These are phyloP conservation scores for Dictyostelium brefeldianum DNA, from an alignment of 78 protist species.

Conservation along the genomic window DNA sequence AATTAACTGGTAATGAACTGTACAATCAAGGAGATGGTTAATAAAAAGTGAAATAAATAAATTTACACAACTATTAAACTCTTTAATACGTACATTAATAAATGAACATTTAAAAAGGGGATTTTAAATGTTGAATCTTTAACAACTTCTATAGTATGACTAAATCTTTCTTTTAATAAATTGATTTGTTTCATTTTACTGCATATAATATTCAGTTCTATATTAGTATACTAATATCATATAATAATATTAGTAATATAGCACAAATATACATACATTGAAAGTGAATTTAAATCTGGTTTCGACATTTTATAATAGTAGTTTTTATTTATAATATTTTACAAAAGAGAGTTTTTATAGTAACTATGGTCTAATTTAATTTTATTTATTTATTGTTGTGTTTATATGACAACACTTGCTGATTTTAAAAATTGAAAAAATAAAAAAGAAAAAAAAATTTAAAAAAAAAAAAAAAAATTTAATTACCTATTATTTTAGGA, in stretches of 20 bases:
- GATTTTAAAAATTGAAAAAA: background rate
- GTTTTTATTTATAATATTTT: background rate
- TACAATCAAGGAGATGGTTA: background rate
- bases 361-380: too few species aligned
- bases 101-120: slow-evolving; percentile 9
- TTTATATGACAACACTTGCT: background rate
- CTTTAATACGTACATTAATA: slow-evolving; percentile 45
- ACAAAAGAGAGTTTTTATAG: too few species aligned
- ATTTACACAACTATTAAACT: background rate
- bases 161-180: slow-evolving; percentile 54
- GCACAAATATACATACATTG: background rate
- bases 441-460: background rate
- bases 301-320: slow-evolving; percentile 13
- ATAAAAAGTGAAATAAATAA: background rate
- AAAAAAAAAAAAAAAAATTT: background rate
- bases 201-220: too few species aligned
- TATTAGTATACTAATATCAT: background rate
- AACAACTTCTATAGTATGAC: slow-evolving; percentile 42
- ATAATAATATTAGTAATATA: background rate
- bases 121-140: slow-evolving; percentile 76
- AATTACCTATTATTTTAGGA: too few species aligned
- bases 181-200: slow-evolving; percentile 69
- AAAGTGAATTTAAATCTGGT: slow-evolving; percentile 19
- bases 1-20: slow-evolving; percentile 73
- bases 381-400: too few species aligned